Base-by-base conservation (phyloP, 495 filamentous ascomycete species). In the Penicillium argentinense region DNA sequence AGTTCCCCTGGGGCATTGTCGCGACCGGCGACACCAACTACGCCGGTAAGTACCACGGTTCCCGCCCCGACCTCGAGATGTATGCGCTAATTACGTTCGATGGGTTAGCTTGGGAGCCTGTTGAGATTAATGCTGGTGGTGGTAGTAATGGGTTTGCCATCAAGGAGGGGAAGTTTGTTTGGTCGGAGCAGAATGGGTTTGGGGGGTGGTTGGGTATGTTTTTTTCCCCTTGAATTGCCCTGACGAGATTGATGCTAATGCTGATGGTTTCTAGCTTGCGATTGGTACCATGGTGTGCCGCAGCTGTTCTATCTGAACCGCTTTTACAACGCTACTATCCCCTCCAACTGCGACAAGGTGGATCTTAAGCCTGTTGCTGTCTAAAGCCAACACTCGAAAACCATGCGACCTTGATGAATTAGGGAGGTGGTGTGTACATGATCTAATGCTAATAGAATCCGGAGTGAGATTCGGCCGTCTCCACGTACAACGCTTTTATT, bases 271-370 rank as follows among this genome's bases (percentile, higher is more conserved):
- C 23, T 43, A 81, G 77, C 73, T 5, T 81, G 78, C 39, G 71
- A 80, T 42, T 81, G 78, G 76, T 75, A 58, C 52, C 77, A 80
- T 56, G 75, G 72, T 36, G 66, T 57, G 17, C 77, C 78, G 9
- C 78, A 82, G 55, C 64, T 80, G 5, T 81, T 81, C 64, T 78
- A 66, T 56, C 53, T 71, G 16, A 47, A 71, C 41, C 37, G 39
- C 9, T 63, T 53, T 45, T 64, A 62, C 26, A 13, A 60, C 9
- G 16, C 61, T 13, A 30, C 47, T 0, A 56, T 75, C 12, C 75
- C 76, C 16, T 62, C 56, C 24, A 72, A 66, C 54, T 80, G 77
- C 56, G 70, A 67, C 39, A 54, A 62, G 56, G 74, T 76, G 14
- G 34, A 68, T 25, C 51, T 79, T 24, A 45, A 61, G 47, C 32